Percentiles rank a stretch among this genome's conserved stretches.
Conservation (phyloP, 2,329 filamentous ascomycete species). For the Trichoderma sp. region DNA sequence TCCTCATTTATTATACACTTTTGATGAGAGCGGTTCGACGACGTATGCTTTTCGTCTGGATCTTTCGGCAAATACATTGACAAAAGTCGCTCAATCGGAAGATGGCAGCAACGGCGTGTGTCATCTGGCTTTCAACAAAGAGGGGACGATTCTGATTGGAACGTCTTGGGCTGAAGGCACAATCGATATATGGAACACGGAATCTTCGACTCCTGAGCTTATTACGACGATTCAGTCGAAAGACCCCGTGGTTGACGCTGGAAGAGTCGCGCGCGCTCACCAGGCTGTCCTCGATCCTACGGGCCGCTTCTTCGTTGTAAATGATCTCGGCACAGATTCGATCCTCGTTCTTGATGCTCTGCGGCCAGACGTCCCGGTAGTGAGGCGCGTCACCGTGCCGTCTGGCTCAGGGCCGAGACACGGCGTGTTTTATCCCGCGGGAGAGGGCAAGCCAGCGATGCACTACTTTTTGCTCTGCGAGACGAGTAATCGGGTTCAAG, state of each 20-base stretch:
- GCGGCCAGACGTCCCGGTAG: constrained; percentile 38
- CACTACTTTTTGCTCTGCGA: constrained; percentile 50
- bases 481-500: constrained; percentile 42
- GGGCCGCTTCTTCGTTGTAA: constrained; percentile 48
- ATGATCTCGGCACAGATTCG: constrained; percentile 48
- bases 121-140: constrained; percentile 45
- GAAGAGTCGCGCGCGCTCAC: constrained; percentile 44
- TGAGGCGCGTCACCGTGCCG: constrained; percentile 34
- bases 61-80: constrained; percentile 28
- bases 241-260: neutral
- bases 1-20: constrained; percentile 42
- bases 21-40: constrained; percentile 44
- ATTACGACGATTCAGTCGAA: constrained; percentile 40
- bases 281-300: constrained; percentile 48
- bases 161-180: constrained; percentile 41
- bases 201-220: constrained; percentile 35
- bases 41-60: constrained; percentile 41
- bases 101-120: constrained; percentile 45
- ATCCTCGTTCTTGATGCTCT: constrained; percentile 42
- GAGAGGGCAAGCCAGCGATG: constrained; percentile 29
- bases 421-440: constrained; percentile 43
- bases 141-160: constrained; percentile 45
- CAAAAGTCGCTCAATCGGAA: constrained; percentile 26
- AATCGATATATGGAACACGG: constrained; percentile 47
- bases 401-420: constrained; percentile 51